These are phyloP conservation scores for Pseudofabraea citricarpa DNA, from an alignment of 2,329 filamentous ascomycete genomes.

Conservation along the genomic window DNA sequence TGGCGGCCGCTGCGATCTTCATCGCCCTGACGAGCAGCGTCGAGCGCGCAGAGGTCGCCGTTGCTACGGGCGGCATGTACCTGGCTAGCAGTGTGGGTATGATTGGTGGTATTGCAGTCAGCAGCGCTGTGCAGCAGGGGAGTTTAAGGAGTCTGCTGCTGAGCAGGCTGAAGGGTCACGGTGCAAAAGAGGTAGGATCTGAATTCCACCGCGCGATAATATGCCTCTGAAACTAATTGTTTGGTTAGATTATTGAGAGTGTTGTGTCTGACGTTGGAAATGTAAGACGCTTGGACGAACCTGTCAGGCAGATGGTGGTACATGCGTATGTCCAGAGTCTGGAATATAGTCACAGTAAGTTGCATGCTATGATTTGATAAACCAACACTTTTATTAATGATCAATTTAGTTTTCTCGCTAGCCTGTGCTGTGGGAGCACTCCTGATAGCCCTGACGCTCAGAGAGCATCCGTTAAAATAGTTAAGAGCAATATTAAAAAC, in stretches of 20 bases:
- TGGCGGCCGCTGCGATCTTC: conserved; percentile 40
- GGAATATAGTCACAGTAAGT: conserved; percentile 17
- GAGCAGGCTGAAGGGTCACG: conserved; percentile 9
- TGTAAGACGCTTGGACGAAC: conserved; percentile 9
- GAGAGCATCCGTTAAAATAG: conserved; percentile 1
- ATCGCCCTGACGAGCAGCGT: conserved; percentile 43
- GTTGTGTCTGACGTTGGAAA: conserved; percentile 15
- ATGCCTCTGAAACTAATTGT: not conserved
- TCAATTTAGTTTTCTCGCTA: conserved; percentile 1
- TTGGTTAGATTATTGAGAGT: conserved; percentile 11
- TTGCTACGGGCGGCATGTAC: conserved; percentile 44
- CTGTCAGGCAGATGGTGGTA: conserved; percentile 13
- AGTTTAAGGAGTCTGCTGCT: conserved; percentile 10
- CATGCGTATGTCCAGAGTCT: conserved; percentile 19
- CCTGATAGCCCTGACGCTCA: not conserved
- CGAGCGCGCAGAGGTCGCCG: conserved; percentile 39
- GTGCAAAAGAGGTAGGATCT: too few species aligned
- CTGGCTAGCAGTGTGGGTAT: conserved; percentile 26
- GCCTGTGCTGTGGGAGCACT: not conserved
- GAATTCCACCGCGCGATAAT: not conserved
- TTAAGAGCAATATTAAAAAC: too few species aligned
- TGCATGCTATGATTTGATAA: not conserved
- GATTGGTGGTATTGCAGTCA: conserved; percentile 16
- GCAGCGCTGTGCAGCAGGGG: conserved; percentile 14
- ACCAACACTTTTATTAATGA: not conserved